phyloP scores from a whole-genome alignment of 257 asterid genomes.

The Asclepias syriaca region DNA sequence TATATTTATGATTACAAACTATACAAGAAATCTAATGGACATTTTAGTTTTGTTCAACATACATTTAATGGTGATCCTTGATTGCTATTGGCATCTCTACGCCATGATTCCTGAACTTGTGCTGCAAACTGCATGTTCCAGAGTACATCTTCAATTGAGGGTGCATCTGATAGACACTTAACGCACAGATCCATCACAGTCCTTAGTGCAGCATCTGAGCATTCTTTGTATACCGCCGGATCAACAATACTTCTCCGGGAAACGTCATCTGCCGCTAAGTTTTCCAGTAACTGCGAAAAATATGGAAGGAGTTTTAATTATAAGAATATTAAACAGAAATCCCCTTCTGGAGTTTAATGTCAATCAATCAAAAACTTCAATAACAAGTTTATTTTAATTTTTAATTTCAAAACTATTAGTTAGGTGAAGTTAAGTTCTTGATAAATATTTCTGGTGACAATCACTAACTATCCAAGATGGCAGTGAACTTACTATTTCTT shows the following conservation, averaged over 20 bases:
- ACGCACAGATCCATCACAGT: constrained; percentile 63
- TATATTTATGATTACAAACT: constrained; percentile 8
- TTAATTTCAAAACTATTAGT: no score
- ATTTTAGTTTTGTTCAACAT: constrained; percentile 1
- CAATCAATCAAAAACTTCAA: neutral
- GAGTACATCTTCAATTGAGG: constrained; percentile 61
- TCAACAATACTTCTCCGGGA: constrained; percentile 58
- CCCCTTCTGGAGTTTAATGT: neutral
- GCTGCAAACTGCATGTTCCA: constrained; percentile 96
- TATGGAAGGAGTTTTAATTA: neutral
- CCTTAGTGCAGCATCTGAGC: constrained; percentile 64
- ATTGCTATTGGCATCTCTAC: constrained; percentile 38
- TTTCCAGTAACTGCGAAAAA: constrained; percentile 45
- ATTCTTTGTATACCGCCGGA: constrained; percentile 62
- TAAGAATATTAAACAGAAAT: neutral
- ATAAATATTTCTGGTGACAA: no score
- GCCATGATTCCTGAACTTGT: constrained; percentile 64
- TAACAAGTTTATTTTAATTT: no score
- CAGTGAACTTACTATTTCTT: constrained; percentile 52
- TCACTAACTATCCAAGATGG: no score
- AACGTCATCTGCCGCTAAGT: constrained; percentile 46
- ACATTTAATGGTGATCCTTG: constrained; percentile 44
- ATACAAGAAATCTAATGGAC: neutral
- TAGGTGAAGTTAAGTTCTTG: no score
- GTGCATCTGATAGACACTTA: constrained; percentile 51